Conservation (phyloP, 1,284 basidiomycete genomes). For the Fomes fomentarius region DNA sequence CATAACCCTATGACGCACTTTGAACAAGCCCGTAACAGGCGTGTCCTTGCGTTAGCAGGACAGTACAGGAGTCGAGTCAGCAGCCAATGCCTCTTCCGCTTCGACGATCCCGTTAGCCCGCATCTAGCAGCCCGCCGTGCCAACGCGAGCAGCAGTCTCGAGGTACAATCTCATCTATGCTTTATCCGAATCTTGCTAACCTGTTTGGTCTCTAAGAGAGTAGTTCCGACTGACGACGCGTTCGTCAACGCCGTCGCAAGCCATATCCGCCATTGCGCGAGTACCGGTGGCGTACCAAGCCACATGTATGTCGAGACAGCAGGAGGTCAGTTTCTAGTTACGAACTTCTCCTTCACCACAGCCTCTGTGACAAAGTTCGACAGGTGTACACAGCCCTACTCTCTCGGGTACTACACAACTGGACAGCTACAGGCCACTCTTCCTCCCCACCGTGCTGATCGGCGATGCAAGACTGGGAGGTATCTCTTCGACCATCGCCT, state of each 20-base stretch:
- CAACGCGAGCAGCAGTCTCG: conserved; percentile 38
- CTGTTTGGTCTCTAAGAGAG: no score
- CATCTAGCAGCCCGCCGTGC: conserved; percentile 84
- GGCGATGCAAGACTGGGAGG: conserved; percentile 92
- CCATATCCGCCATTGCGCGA: conserved; percentile 61
- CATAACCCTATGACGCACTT: neutral
- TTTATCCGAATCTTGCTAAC: no score
- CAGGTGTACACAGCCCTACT: conserved; percentile 93
- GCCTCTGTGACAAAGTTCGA: conserved; percentile 5
- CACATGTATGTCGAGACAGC: conserved; percentile 93
- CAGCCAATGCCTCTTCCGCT: conserved; percentile 81
- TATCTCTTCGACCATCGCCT: conserved; percentile 92
- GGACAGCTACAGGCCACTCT: conserved; percentile 83
- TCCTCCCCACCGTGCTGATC: conserved; percentile 86
- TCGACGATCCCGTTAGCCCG: conserved; percentile 90
- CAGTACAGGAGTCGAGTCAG: conserved; percentile 47
- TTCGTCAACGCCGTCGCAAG: conserved; percentile 71
- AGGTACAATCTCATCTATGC: conserved; percentile 22
- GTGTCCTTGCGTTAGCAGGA: conserved; percentile 65
- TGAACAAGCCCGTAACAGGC: conserved; percentile 46
- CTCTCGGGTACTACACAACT: conserved; percentile 87
- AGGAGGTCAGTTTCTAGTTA: conserved; percentile 67
- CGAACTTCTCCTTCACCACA: neutral
- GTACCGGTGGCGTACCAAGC: conserved; percentile 34
- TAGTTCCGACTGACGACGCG: conserved; percentile 61